Conservation (phyloP, 768 basidiomycete species). For the Tephrocybe sp. region DNA sequence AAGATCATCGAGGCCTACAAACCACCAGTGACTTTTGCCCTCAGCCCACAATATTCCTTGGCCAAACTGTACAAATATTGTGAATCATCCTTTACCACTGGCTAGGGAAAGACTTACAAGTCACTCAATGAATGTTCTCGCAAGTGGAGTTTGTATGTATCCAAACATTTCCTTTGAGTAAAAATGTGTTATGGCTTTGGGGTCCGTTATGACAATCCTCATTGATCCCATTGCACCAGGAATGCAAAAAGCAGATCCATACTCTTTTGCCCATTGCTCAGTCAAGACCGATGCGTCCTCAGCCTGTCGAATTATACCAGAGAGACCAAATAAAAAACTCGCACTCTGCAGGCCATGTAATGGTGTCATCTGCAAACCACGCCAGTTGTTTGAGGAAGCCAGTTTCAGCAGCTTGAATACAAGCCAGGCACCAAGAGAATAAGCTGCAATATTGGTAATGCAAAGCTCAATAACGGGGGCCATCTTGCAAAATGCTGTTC, state of each 20-base stretch:
- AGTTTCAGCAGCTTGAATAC: slow-evolving; percentile 1
- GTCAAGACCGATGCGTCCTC: slow-evolving; percentile 32
- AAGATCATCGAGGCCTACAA: background rate
- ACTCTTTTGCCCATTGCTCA: slow-evolving; percentile 47
- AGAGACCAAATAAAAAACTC: slow-evolving; percentile 43
- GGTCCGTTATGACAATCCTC: slow-evolving; percentile 41
- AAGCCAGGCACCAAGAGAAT: slow-evolving; percentile 6
- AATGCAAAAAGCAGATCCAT: slow-evolving; percentile 47
- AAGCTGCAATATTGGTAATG: slow-evolving; percentile 7
- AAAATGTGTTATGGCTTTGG: slow-evolving; percentile 52
- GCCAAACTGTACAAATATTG: slow-evolving; percentile 35
- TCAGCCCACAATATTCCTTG: slow-evolving; percentile 40
- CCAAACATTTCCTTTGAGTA: slow-evolving; percentile 48
- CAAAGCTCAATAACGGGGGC: slow-evolving; percentile 6
- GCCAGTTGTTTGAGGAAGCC: background rate
- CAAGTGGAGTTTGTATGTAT: slow-evolving; percentile 41
- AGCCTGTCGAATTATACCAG: slow-evolving; percentile 24
- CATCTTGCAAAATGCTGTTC: background rate
- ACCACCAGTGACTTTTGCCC: slow-evolving; percentile 49
- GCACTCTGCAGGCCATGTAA: slow-evolving; percentile 42
- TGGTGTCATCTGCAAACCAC: slow-evolving; percentile 24
- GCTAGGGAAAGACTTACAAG: slow-evolving; percentile 28
- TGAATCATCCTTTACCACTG: background rate
- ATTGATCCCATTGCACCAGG: slow-evolving; percentile 34
- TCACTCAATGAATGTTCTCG: slow-evolving; percentile 35